phyloP scores from a whole-genome alignment of 805 yeast genomes.

The Zygosaccharomyces lentus region DNA sequence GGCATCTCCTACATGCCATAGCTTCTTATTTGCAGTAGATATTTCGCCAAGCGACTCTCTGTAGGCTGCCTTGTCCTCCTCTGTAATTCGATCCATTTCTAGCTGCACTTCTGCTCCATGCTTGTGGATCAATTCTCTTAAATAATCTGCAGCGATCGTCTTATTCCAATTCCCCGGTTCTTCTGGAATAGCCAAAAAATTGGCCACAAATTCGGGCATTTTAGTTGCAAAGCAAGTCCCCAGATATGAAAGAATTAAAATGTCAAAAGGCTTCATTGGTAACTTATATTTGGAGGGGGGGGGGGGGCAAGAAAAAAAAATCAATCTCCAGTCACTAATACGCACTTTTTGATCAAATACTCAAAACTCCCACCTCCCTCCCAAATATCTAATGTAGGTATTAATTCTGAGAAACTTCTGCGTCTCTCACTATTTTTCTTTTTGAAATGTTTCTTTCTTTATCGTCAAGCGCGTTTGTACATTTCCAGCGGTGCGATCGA shows the following conservation, averaged over 20 bases:
- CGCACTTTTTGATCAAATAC: no score
- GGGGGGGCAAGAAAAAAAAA: no score
- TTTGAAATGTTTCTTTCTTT: no score
- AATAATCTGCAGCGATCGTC: slow-evolving; percentile 3
- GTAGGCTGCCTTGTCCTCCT: background rate
- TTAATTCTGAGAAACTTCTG: no score
- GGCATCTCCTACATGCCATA: slow-evolving; percentile 13
- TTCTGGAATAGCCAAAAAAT: background rate
- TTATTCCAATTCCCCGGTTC: slow-evolving; percentile 4
- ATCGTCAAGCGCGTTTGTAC: no score
- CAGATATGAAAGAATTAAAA: background rate
- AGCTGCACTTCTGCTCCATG: slow-evolving; percentile 9
- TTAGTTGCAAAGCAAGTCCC: background rate
- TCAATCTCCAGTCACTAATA: no score
- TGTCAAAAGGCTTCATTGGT: background rate
- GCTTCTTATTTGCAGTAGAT: background rate
- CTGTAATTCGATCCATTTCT: background rate
- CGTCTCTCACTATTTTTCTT: no score
- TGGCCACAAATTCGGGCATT: background rate
- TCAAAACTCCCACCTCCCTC: no score
- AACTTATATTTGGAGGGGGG: no score
- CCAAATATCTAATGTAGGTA: no score
- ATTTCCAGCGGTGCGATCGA: no score
- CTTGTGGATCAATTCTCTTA: slow-evolving; percentile 7
- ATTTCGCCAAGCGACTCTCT: background rate